Evolutionary conservation across 768 basidiomycete species (phyloP).

Genomic region (Russula vinacea): DNA sequence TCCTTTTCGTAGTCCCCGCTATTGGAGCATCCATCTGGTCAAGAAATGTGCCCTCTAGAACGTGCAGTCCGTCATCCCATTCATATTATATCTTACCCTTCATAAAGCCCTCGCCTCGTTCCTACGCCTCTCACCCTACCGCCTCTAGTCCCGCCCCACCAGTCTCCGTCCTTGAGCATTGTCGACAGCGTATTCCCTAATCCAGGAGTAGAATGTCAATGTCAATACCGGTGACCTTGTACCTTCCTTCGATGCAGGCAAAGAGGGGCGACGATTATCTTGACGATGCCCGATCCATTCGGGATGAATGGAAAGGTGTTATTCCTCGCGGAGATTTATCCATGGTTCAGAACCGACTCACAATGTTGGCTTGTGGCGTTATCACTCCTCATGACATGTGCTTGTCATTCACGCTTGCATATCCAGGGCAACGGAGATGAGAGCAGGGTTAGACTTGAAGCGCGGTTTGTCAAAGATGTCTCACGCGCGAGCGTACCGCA

Average conservation of each 20-base stretch:
- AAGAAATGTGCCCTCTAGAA: not conserved
- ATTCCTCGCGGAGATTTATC: conserved; percentile 14
- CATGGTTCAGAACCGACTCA: conserved; percentile 11
- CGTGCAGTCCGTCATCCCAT: not conserved
- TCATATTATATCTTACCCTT: not conserved
- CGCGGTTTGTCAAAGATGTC: conserved; percentile 12
- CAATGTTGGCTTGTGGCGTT: conserved; percentile 4
- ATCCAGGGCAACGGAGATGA: conserved; percentile 20
- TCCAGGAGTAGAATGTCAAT: not conserved
- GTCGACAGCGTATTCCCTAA: not conserved
- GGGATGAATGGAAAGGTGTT: conserved; percentile 13
- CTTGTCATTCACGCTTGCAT: not conserved
- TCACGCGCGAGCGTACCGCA: conserved; percentile 13
- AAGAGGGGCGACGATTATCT: conserved; percentile 21
- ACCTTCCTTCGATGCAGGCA: conserved; percentile 11
- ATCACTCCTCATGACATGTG: not conserved
- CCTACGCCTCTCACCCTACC: not conserved
- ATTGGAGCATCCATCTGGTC: not conserved
- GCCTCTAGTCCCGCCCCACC: not conserved
- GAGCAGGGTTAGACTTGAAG: conserved; percentile 12
- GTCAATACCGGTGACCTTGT: conserved; percentile 1
- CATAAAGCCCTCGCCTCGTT: not conserved
- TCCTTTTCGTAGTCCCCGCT: no score
- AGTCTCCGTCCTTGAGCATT: not conserved
- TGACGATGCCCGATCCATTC: conserved; percentile 17